Conservation (phyloP, 1,139 yeast species). For the Sugiyamaella castrensis region DNA sequence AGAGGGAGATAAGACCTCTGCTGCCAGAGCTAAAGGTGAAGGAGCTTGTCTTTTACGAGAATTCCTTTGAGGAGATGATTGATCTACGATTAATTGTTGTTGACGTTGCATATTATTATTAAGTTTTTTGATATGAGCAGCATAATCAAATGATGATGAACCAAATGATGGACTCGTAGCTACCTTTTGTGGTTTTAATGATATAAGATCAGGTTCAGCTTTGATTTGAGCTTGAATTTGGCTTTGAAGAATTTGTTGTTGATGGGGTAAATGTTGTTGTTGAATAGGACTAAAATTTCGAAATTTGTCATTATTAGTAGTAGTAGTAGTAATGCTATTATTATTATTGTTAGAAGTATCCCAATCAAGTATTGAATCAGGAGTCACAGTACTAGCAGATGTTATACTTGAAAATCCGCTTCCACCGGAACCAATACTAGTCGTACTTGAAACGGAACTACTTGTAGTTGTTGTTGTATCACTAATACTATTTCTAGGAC, state of each 20-base stretch:
- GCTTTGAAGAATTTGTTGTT: conserved; percentile 4
- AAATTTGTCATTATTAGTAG: not conserved
- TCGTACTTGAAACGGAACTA: conserved; percentile 13
- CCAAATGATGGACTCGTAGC: not conserved
- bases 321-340: too few species aligned
- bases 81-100: conserved; percentile 10
- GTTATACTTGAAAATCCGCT: conserved; percentile 1
- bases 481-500: not conserved
- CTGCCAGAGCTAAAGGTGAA: conserved; percentile 17
- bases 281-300: not conserved
- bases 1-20: conserved; percentile 17
- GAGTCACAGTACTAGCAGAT: conserved; percentile 8
- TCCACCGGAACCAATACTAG: not conserved
- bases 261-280: conserved; percentile 1
- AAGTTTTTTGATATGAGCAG: conserved; percentile 61
- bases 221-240: not conserved
- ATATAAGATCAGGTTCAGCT: conserved; percentile 1
- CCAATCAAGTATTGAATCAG: conserved; percentile 2
- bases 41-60: conserved; percentile 13
- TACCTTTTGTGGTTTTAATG: conserved; percentile 8
- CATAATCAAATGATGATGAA: conserved; percentile 49
- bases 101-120: conserved; percentile 33
- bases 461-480: not conserved
- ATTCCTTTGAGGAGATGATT: not conserved
- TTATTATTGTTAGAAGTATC: not conserved